Conservation (phyloP, 495 filamentous ascomycete species). For the Aspergillus sclerotiicarbonarius region DNA sequence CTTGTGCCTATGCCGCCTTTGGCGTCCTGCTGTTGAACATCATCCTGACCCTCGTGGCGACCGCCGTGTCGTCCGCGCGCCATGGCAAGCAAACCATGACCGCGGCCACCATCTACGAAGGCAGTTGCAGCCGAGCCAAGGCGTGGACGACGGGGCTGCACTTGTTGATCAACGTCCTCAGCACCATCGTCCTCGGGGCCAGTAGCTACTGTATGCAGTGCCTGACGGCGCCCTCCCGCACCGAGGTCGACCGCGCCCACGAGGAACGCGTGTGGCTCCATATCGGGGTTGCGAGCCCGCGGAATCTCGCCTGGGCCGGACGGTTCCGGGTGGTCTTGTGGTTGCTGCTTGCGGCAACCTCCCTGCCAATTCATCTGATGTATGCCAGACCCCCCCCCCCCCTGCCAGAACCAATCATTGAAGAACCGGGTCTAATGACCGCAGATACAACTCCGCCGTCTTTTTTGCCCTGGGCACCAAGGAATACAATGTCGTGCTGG, state of each 20-base stretch:
- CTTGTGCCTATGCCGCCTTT: slow-evolving; percentile 6
- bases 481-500: slow-evolving; percentile 1
- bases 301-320: neutral
- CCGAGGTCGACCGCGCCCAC: slow-evolving; percentile 11
- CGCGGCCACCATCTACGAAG: slow-evolving; percentile 1
- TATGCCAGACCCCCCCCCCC: neutral
- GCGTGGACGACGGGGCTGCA: slow-evolving; percentile 13
- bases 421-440: neutral
- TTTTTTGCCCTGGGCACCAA: slow-evolving; percentile 4
- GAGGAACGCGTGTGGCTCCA: slow-evolving; percentile 1
- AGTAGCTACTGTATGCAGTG: slow-evolving; percentile 19
- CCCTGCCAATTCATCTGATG: slow-evolving; percentile 15
- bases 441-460: slow-evolving; percentile 13
- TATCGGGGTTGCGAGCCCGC: slow-evolving; percentile 3
- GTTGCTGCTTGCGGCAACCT: neutral
- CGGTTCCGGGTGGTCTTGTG: slow-evolving; percentile 1
- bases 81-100: neutral
- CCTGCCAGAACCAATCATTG: neutral
- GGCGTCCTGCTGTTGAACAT: slow-evolving; percentile 6
- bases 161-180: slow-evolving; percentile 10
- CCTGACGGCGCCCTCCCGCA: slow-evolving; percentile 9
- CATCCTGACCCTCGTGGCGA: slow-evolving; percentile 10
- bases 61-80: neutral
- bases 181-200: slow-evolving; percentile 9
- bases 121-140: slow-evolving; percentile 4